Evolutionary conservation across 2,329 filamentous ascomycete genomes (phyloP), one percentile per base, ranked within the genome.

Genomic region (Didymella exigua): DNA sequence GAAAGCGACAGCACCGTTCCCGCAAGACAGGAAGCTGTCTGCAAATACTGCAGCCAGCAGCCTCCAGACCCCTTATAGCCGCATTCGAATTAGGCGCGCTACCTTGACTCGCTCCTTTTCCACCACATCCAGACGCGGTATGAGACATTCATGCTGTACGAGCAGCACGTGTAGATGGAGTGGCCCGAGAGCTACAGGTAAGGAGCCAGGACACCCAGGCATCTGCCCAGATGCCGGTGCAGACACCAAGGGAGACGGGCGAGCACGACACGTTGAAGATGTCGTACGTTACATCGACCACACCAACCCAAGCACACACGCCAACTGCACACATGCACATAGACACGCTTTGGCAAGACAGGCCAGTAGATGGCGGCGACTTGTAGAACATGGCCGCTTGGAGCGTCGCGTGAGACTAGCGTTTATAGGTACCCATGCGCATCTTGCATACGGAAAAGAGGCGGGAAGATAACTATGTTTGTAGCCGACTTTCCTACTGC

Each of bases 101-200:
- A 33, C 36, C 5, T 23, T 19, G 16, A 38, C 26, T 18, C 43
- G 37, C 44, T 54, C 51, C 51, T 49, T 49, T 54, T 38, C 45
- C 30, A 46, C 50, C 37, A 42, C 43, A 34, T 42, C 16, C 36
- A 51, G 49, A 40, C 49, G 41, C 37, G 67, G 30, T 73, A 65
- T 31, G 70, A 73, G 54, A 71, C 69, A 10, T 73, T 73, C 47
- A 66, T 69, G 68, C 43, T 53, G 18, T 47, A 47, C 43, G 50
- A 53, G 30, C 36, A 31, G 18, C 43, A 47, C 23, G 30, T 33
- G 30, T 43, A 53, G 36, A 42, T 47, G 50, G 42, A 43, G 36
- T 53, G 50, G 50, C 50, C 50, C 16, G 48, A 47, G 34, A 52
- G 49, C 16, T 42, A n/a, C 34, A 40, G 26, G 26, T 47, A 43